Conservation (phyloP, 345 rosid genomes). For the Hirschfeldia incana region DNA sequence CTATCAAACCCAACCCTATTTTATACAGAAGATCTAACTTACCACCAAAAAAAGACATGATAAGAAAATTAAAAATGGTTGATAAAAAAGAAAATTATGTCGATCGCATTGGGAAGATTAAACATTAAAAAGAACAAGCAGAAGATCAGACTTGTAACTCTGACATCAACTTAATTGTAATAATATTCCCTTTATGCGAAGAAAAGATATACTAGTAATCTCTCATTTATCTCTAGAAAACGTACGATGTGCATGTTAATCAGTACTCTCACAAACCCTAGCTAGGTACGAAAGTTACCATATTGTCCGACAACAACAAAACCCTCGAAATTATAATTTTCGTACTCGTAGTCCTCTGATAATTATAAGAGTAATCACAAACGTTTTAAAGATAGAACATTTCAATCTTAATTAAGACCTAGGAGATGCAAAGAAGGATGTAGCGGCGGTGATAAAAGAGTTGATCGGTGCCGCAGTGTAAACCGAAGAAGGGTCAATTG, state of each 20-base stretch:
- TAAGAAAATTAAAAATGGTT: neutral
- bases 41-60: neutral
- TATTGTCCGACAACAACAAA: constrained; percentile 32
- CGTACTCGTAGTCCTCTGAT: constrained; percentile 3
- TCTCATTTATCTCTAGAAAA: constrained; percentile 8
- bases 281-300: constrained; percentile 26
- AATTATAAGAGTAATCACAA: constrained; percentile 4
- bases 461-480: constrained; percentile 64
- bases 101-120: constrained; percentile 35
- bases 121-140: constrained; percentile 24
- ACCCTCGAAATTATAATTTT: constrained; percentile 4
- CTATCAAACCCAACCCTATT: constrained; percentile 35
- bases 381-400: constrained; percentile 4
- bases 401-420: constrained; percentile 54
- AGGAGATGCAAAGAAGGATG: constrained; percentile 76
- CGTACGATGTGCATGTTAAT: constrained; percentile 37
- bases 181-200: neutral
- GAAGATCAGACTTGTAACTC: constrained; percentile 28
- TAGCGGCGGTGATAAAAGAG: constrained; percentile 77
- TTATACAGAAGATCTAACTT: neutral
- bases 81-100: constrained; percentile 2
- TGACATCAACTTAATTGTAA: constrained; percentile 19
- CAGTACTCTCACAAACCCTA: constrained; percentile 34
- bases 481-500: constrained; percentile 32
- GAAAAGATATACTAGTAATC: neutral